Percentiles rank a stretch among this genome's conserved stretches.
Evolutionary conservation across 2,329 filamentous ascomycete genomes (phyloP).

Genomic region (Aureobasidium namibiae): DNA sequence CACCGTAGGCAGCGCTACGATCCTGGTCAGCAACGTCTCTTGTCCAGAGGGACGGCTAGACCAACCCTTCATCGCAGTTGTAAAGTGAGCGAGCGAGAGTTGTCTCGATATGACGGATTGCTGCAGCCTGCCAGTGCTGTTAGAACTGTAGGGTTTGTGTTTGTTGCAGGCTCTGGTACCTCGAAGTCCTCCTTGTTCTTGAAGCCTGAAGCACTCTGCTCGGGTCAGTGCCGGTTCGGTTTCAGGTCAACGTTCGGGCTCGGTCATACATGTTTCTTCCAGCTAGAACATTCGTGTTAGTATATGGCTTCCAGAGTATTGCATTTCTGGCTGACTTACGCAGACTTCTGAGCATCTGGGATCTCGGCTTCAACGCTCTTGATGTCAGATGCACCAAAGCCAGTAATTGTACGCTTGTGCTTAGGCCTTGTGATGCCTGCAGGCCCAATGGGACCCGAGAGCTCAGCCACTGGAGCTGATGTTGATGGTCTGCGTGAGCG

Average conservation of each 20-base stretch:
- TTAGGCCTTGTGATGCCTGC: slow-evolving; percentile 85
- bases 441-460: slow-evolving; percentile 70
- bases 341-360: slow-evolving; percentile 77
- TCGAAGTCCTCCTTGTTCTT: slow-evolving; percentile 71
- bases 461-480: slow-evolving; percentile 75
- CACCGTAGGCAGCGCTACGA: slow-evolving; percentile 71
- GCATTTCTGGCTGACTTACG: slow-evolving; percentile 47
- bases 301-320: slow-evolving; percentile 15
- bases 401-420: slow-evolving; percentile 94
- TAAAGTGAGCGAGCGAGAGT: slow-evolving; percentile 91
- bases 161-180: slow-evolving; percentile 29
- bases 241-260: background rate
- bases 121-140: slow-evolving; percentile 53
- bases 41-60: background rate
- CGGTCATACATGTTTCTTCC: slow-evolving; percentile 50
- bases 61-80: slow-evolving; percentile 83
- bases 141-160: slow-evolving; percentile 11
- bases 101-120: slow-evolving; percentile 92
- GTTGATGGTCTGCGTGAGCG: slow-evolving; percentile 76
- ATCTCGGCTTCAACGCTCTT: slow-evolving; percentile 88
- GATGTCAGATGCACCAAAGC: slow-evolving; percentile 84
- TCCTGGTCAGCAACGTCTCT: slow-evolving; percentile 6
- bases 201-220: slow-evolving; percentile 59
- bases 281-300: slow-evolving; percentile 31
- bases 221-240: slow-evolving; percentile 13